Evolutionary conservation across 2,329 filamentous ascomycete genomes (phyloP).

Genomic region (Fusarium albosuccineum): DNA sequence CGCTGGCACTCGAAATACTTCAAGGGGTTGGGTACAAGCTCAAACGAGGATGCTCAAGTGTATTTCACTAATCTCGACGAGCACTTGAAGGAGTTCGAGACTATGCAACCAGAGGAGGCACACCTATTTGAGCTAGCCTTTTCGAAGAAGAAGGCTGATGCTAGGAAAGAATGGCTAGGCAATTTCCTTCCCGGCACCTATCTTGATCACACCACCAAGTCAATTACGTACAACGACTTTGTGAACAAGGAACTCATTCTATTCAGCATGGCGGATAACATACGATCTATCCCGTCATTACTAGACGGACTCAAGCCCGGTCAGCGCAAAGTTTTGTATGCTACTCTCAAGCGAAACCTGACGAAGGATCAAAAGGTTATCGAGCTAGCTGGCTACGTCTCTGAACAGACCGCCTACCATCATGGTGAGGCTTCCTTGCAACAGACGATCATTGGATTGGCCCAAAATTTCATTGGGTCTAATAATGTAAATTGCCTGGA

Average conservation of each 20-base stretch:
- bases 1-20: conserved; percentile 98
- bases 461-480: conserved; percentile 94
- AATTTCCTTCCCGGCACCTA: conserved; percentile 94
- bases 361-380: conserved; percentile 97
- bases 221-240: conserved; percentile 91
- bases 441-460: conserved; percentile 92
- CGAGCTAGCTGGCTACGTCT: conserved; percentile 92
- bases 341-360: conserved; percentile 92
- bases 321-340: conserved; percentile 96
- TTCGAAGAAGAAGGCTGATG: conserved; percentile 98
- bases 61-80: conserved; percentile 96
- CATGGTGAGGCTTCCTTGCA: conserved; percentile 95
- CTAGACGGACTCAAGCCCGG: conserved; percentile 96
- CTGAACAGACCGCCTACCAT: conserved; percentile 91
- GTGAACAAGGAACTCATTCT: conserved; percentile 98
- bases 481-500: conserved; percentile 98
- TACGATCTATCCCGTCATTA: conserved; percentile 95
- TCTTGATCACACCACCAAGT: conserved; percentile 84
- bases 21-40: conserved; percentile 98
- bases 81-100: conserved; percentile 92
- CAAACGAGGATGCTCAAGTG: conserved; percentile 89
- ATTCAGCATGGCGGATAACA: conserved; percentile 98
- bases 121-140: conserved; percentile 94
- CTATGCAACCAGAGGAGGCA: conserved; percentile 85
- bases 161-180: conserved; percentile 96